Evolutionary conservation across 768 basidiomycete genomes (phyloP), one percentile per base, ranked within the genome.

Genomic region (Auriculariales sp.): DNA sequence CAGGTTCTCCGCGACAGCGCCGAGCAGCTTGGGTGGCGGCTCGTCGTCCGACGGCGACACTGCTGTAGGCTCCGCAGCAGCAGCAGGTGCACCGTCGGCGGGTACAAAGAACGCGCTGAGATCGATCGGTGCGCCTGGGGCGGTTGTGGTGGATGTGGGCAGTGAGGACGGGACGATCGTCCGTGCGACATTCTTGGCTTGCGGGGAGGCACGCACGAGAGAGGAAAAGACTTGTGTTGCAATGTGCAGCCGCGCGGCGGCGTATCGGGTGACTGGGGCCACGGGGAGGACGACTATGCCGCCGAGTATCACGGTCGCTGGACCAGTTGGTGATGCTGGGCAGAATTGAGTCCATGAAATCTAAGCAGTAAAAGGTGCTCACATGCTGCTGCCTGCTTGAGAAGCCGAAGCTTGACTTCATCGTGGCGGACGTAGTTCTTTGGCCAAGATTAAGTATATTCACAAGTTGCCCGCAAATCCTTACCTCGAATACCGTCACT

Each of bases 1-100:
- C 22, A 98, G 68, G 61, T 95, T 91, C 52, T 97, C 95, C 36
- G 81, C 81, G 17, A 98, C 68, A n/a, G 84, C 75, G 49, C 89
- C 82, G 9, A 99, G 71, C 30, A 99, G 67, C 0, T 75, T 77
- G 55, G 88, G 81, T 24, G 64, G 63, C 15, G 67, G 68, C 36
- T 67, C 67, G 9, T 63, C 64, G 31, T 70, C 70, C 17, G 78
- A 77, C 24, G 66, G 71, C 28, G 19, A 44, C n/a, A 19, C n/a
- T 2, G 55, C 59, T 11, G 55, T 55, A 12, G 63, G 56, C 9
- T 66, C 68, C 12, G 62, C 56, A 19, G 65, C 58, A 15, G 74
- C 72, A 15, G 44, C 25, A 55, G 54, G 52, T 3, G 50, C 58
- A 25, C 59, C 61, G 47, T 89, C 87, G 1, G 86, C 85, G 3